phyloP scores from a whole-genome alignment of 208 protist species.

The Leishmania lainsoni region DNA sequence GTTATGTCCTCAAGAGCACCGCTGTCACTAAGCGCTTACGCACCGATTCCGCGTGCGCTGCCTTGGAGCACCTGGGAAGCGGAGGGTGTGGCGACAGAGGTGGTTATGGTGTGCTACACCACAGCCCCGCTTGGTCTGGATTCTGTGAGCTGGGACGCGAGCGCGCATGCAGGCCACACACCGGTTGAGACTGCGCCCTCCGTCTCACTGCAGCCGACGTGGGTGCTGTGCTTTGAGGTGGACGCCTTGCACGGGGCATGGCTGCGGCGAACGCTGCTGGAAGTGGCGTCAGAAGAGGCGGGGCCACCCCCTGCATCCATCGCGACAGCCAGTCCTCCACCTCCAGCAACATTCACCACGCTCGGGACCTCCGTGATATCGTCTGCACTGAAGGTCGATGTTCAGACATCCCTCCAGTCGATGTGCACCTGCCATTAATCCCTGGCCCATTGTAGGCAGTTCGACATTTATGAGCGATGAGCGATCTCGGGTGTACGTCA shows the following conservation, averaged over 20 bases:
- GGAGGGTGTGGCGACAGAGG: background rate
- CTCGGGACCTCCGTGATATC: background rate
- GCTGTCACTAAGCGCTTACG: background rate
- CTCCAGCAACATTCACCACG: background rate
- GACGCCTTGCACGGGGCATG: constrained; percentile 17
- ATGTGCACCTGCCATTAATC: background rate
- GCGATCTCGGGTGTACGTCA: background rate
- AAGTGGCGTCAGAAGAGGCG: background rate
- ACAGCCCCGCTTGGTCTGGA: background rate
- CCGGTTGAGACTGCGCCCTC: background rate
- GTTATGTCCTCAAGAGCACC: background rate
- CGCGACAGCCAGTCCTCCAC: background rate
- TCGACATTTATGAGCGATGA: background rate
- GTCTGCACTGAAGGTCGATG: background rate
- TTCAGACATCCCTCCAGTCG: background rate
- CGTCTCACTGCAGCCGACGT: constrained; percentile 9
- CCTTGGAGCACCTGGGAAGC: background rate
- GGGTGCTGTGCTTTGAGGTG: constrained; percentile 22
- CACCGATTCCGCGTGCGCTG: background rate
- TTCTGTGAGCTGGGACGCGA: constrained; percentile 1
- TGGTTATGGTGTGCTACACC: constrained; percentile 1
- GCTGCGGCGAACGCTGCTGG: constrained; percentile 5
- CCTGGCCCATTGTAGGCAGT: background rate
- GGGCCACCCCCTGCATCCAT: background rate
- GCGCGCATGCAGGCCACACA: background rate